Percentiles rank a stretch among this genome's conserved stretches.
Evolutionary conservation across 805 yeast genomes (phyloP).

Genomic region (Priceomyces castillae): DNA sequence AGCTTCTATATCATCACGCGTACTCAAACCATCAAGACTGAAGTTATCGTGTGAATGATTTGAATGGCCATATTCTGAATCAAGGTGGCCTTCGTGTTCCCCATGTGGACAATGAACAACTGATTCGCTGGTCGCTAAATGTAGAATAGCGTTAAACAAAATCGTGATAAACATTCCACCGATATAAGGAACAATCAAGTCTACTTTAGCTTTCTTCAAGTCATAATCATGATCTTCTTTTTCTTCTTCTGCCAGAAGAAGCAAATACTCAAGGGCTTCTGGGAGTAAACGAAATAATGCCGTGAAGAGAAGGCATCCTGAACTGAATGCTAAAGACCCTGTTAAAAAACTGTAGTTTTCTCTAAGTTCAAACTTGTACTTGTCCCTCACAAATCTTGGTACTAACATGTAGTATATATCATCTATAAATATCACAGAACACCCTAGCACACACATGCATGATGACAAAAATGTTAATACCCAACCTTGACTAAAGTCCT

Average conservation of each 20-base stretch:
- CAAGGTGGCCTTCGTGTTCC: conserved; percentile 18
- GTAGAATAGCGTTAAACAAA: conserved; percentile 61
- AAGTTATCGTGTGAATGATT: conserved; percentile 11
- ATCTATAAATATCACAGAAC: conserved; percentile 62
- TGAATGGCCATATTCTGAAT: conserved; percentile 14
- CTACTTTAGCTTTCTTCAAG: conserved; percentile 25
- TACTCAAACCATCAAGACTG: background rate
- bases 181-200: conserved; percentile 46
- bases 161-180: conserved; percentile 63
- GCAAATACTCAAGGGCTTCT: conserved; percentile 50
- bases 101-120: conserved; percentile 81
- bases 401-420: conserved; percentile 42
- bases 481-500: conserved; percentile 54
- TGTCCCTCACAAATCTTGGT: conserved; percentile 39
- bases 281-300: conserved; percentile 79
- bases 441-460: conserved; percentile 68
- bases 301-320: conserved; percentile 82
- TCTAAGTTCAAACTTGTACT: conserved; percentile 50
- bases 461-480: conserved; percentile 62
- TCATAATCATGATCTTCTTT: conserved; percentile 5
- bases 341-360: conserved; percentile 65
- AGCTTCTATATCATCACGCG: background rate
- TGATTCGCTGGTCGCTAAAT: conserved; percentile 72
- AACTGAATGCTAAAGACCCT: conserved; percentile 69
- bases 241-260: conserved; percentile 15